Evolutionary conservation across 169 alveolate genomes (phyloP).

Genomic region (Plasmodium coatneyi): DNA sequence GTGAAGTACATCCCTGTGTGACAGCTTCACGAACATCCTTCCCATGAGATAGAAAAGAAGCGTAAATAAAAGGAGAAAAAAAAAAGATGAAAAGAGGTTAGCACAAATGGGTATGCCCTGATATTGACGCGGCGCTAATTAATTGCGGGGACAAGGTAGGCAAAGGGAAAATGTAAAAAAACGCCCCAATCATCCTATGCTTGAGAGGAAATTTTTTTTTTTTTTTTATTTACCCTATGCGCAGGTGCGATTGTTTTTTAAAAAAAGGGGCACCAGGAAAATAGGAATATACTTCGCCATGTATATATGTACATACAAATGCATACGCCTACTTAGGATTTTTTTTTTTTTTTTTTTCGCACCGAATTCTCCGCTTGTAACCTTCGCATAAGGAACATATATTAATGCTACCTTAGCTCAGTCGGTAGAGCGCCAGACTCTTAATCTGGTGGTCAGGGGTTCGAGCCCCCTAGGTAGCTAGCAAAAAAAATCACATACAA

Average conservation of each 20-base stretch:
- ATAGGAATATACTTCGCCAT: background rate
- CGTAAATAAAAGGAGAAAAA: background rate
- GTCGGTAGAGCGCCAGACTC: constrained; percentile 99
- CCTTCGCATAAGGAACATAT: background rate
- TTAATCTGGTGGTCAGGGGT: constrained; percentile 99
- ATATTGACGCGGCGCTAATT: background rate
- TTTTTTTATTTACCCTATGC: background rate
- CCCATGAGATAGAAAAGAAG: background rate
- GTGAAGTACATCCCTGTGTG: background rate
- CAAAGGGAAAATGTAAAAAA: background rate
- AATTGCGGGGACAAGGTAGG: background rate
- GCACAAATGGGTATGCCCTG: background rate
- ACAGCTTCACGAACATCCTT: background rate
- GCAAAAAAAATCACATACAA: background rate
- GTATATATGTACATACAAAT: background rate
- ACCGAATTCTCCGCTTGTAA: background rate
- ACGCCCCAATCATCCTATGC: background rate
- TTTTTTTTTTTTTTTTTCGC: background rate
- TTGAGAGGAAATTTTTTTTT: background rate
- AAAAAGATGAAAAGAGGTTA: background rate
- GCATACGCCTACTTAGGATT: background rate
- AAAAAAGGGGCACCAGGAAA: background rate
- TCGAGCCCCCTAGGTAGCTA: constrained; percentile 98
- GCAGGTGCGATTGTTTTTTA: background rate
- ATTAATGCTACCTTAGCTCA: constrained; percentile 95